Conservation (phyloP, 2,329 filamentous ascomycete genomes). For the Hypoxylon sp. region DNA sequence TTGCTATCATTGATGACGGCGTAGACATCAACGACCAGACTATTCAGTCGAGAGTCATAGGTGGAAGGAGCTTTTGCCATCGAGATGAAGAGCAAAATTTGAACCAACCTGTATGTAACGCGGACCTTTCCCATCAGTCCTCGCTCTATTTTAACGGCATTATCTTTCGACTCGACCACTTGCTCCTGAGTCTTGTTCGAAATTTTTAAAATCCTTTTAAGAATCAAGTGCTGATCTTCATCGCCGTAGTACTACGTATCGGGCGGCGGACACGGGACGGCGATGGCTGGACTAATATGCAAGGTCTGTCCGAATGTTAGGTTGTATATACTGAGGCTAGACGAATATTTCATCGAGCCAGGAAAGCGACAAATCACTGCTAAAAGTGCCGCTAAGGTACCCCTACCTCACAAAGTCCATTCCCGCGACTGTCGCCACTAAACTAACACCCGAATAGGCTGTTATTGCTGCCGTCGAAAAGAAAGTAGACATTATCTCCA, state of each 20-base stretch:
- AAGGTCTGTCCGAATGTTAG: slow-evolving; percentile 8
- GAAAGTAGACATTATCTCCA: slow-evolving; percentile 5
- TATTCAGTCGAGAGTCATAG: background rate
- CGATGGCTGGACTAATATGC: background rate
- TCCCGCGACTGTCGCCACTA: background rate
- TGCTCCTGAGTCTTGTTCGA: too few species aligned
- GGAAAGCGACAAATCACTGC: slow-evolving; percentile 1
- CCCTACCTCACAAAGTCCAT: background rate
- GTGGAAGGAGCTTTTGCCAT: slow-evolving; percentile 6
- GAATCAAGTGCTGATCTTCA: background rate
- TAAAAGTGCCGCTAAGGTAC: background rate
- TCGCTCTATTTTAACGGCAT: background rate
- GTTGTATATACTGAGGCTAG: slow-evolving; percentile 5
- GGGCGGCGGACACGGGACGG: background rate
- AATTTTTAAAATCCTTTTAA: too few species aligned
- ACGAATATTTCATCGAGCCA: background rate
- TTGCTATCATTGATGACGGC: slow-evolving; percentile 10
- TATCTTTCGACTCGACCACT: too few species aligned
- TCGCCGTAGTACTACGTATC: background rate
- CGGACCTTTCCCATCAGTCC: background rate
- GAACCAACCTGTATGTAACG: slow-evolving; percentile 6
- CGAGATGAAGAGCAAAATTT: slow-evolving; percentile 7
- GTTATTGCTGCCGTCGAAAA: slow-evolving; percentile 1
- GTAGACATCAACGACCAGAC: background rate
- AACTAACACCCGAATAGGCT: background rate